A percentile compares a stretch with the other conserved stretches of the same genome.
phyloP scores from a whole-genome alignment of 2,329 filamentous ascomycete genomes.

The Aspergillus brasiliensis region DNA sequence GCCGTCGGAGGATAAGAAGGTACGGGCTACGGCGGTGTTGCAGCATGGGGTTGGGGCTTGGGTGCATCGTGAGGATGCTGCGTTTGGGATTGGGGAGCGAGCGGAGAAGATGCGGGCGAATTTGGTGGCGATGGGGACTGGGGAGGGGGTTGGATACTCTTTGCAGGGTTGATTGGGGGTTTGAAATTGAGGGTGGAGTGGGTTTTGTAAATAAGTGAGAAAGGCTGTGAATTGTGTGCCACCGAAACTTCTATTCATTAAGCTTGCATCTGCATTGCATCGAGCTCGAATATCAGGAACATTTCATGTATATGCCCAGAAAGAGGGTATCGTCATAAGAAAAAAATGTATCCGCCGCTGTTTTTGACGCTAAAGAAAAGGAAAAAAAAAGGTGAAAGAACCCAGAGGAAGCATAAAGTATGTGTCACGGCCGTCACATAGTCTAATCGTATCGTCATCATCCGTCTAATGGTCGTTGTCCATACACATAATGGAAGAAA shows the following conservation, averaged over 20 bases:
- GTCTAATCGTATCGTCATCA: conserved; percentile 11
- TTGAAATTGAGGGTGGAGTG: too few species aligned
- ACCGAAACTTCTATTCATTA: background rate
- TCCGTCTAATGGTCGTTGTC: conserved; percentile 30
- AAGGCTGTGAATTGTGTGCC: background rate
- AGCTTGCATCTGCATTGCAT: background rate
- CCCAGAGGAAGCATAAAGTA: conserved; percentile 3
- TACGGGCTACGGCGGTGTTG: conserved; percentile 47
- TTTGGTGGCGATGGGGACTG: conserved; percentile 49
- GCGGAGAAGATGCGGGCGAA: conserved; percentile 49
- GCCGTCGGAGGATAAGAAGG: conserved; percentile 33
- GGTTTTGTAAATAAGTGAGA: background rate
- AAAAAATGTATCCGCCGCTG: background rate
- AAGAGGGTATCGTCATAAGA: background rate
- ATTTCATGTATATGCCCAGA: background rate
- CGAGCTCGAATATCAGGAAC: background rate
- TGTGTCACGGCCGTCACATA: background rate
- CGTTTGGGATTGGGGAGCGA: conserved; percentile 40
- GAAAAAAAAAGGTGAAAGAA: background rate
- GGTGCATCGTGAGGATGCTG: conserved; percentile 46
- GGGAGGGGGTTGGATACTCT: conserved; percentile 48
- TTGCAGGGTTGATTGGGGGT: conserved; percentile 39
- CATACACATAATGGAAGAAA: conserved; percentile 36
- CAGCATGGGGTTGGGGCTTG: conserved; percentile 51
- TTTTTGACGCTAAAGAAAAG: background rate